These are phyloP conservation scores for Ophiosphaerella herpotricha DNA, from an alignment of 2,329 filamentous ascomycete species.

Conservation along the genomic window DNA sequence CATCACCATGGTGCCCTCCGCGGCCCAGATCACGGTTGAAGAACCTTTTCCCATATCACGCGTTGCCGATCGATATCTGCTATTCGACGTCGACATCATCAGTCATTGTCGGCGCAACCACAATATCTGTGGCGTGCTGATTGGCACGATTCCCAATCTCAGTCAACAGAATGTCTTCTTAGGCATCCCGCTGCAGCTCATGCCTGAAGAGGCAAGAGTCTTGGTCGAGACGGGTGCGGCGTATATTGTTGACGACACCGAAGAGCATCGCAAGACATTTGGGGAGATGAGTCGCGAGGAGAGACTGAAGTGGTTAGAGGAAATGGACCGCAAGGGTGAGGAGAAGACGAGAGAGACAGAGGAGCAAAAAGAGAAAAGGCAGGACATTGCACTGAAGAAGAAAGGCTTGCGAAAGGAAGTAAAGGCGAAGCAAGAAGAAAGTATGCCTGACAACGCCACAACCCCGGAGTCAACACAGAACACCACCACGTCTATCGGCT, in stretches of 20 bases:
- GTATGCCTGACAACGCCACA: slow-evolving; percentile 14
- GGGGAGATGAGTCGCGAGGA: slow-evolving; percentile 61
- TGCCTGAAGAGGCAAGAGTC: slow-evolving; percentile 84
- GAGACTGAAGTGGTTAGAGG: slow-evolving; percentile 64
- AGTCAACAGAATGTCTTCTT: slow-evolving; percentile 95
- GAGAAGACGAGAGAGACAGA: slow-evolving; percentile 54
- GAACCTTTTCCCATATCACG: slow-evolving; percentile 78
- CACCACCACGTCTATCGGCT: slow-evolving; percentile 22
- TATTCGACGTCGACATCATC: slow-evolving; percentile 85
- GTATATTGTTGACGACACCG: slow-evolving; percentile 78
- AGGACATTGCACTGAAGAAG: slow-evolving; percentile 57
- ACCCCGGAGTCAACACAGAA: slow-evolving; percentile 17
- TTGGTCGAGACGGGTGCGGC: slow-evolving; percentile 78
- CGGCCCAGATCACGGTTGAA: slow-evolving; percentile 36
- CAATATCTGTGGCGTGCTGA: slow-evolving; percentile 83
- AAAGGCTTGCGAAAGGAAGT: slow-evolving; percentile 43
- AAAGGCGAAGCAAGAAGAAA: slow-evolving; percentile 9
- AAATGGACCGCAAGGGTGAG: slow-evolving; percentile 60
- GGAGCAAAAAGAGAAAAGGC: slow-evolving; percentile 56
- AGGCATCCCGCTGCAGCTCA: slow-evolving; percentile 84
- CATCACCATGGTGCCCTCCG: slow-evolving; percentile 35
- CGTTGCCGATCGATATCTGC: slow-evolving; percentile 79
- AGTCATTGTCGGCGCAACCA: slow-evolving; percentile 77
- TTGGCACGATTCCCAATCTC: slow-evolving; percentile 86
- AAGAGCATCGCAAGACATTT: slow-evolving; percentile 70